A percentile compares a stretch with the other conserved stretches of the same genome.
phyloP scores from a whole-genome alignment of 345 rosid species.

The Ceriops tagal region DNA sequence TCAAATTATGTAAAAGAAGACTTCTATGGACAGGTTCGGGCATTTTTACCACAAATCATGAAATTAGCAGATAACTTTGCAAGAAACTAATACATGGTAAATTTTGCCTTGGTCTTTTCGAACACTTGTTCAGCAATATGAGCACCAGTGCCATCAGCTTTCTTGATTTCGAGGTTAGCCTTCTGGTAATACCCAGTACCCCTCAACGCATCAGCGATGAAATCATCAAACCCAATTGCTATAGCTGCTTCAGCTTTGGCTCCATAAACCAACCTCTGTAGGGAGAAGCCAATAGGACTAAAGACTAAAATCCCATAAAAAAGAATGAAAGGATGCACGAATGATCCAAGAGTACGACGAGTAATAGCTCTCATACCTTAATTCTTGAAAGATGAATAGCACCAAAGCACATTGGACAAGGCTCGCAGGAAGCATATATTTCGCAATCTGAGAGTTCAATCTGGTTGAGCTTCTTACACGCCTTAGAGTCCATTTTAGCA shows the following conservation, averaged over 20 bases:
- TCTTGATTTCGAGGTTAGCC: constrained; percentile 66
- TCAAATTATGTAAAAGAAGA: too few relatives aligned
- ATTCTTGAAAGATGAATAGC: constrained; percentile 72
- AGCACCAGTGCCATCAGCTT: constrained; percentile 73
- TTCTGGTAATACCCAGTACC: constrained; percentile 67
- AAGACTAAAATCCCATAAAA: background rate
- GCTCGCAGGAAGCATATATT: constrained; percentile 74
- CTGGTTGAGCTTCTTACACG: constrained; percentile 68
- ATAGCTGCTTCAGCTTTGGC: constrained; percentile 88
- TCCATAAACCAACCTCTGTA: constrained; percentile 73
- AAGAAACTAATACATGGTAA: constrained; percentile 51
- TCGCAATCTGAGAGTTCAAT: constrained; percentile 71
- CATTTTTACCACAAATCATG: background rate
- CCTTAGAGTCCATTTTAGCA: constrained; percentile 29
- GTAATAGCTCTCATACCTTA: constrained; percentile 35
- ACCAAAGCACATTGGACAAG: constrained; percentile 85
- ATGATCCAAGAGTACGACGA: background rate
- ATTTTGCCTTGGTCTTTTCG: constrained; percentile 75
- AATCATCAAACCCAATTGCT: constrained; percentile 78
- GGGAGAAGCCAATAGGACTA: background rate
- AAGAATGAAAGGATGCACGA: background rate
- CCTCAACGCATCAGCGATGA: constrained; percentile 71
- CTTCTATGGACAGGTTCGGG: background rate
- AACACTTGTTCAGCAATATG: constrained; percentile 84
- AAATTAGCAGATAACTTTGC: constrained; percentile 1